phyloP scores from a whole-genome alignment of 2,329 filamentous ascomycete genomes.

The Cladosporium colombiae region DNA sequence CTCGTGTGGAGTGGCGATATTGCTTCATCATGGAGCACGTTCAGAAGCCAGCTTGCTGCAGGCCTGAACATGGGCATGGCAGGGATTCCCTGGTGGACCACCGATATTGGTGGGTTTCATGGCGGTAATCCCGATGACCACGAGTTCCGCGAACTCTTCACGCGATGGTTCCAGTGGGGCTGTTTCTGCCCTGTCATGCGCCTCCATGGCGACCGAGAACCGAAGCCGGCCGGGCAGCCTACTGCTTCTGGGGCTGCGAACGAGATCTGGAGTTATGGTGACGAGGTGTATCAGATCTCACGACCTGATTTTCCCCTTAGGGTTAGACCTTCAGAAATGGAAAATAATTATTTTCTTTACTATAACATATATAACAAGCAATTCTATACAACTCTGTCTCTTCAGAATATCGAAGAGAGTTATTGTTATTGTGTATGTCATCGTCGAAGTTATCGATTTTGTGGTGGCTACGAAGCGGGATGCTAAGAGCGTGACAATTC shows the following conservation, averaged over 20 bases:
- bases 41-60: slow-evolving; percentile 62
- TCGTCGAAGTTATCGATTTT: no score
- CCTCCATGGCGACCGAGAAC: slow-evolving; percentile 66
- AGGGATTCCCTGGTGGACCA: slow-evolving; percentile 69
- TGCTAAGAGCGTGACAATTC: no score
- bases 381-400: no score
- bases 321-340: no score
- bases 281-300: slow-evolving; percentile 61
- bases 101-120: slow-evolving; percentile 70
- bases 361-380: no score
- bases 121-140: slow-evolving; percentile 60
- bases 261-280: slow-evolving; percentile 68
- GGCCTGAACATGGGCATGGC: slow-evolving; percentile 67
- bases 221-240: slow-evolving; percentile 44
- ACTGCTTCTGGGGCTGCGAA: slow-evolving; percentile 54
- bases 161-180: slow-evolving; percentile 70
- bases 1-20: slow-evolving; percentile 70
- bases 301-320: no score
- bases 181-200: slow-evolving; percentile 68
- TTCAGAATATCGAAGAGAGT: no score
- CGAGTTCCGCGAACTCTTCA: slow-evolving; percentile 63
- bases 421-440: no score
- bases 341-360: no score
- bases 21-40: slow-evolving; percentile 61
- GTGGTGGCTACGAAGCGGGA: no score